Conservation (phyloP, 2,329 filamentous ascomycete genomes). For the Apiospora sp. region DNA sequence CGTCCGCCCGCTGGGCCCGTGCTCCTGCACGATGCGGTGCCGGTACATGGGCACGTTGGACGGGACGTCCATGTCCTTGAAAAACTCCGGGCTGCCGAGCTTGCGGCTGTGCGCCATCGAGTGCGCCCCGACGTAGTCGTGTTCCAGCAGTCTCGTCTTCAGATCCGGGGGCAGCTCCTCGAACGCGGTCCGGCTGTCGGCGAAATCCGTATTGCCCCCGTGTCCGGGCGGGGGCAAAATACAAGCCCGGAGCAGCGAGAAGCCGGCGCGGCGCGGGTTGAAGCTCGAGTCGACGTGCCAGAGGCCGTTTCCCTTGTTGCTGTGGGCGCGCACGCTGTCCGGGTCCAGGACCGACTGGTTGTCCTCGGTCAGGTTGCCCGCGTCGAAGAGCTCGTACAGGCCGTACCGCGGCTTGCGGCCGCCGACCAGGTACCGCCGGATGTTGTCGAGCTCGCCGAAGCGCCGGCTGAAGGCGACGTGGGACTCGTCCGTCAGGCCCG, state of each 20-base stretch:
- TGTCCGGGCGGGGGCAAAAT: not conserved
- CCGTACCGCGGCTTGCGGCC: constrained; percentile 56
- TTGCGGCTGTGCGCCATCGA: constrained; percentile 47
- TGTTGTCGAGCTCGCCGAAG: constrained; percentile 64
- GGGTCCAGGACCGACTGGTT: constrained; percentile 49
- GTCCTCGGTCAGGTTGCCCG: constrained; percentile 60
- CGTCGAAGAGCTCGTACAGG: constrained; percentile 63
- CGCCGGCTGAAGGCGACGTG: constrained; percentile 59
- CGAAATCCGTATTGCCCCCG: constrained; percentile 20
- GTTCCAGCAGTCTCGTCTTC: not conserved
- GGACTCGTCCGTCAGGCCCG: constrained; percentile 55
- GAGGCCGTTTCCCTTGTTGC: constrained; percentile 45
- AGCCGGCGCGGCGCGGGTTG: constrained; percentile 25
- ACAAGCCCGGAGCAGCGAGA: constrained; percentile 21
- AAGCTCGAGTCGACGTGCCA: constrained; percentile 26
- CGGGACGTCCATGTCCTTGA: constrained; percentile 42
- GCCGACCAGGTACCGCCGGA: constrained; percentile 55
- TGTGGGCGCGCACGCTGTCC: constrained; percentile 49
- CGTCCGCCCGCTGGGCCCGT: constrained; percentile 52
- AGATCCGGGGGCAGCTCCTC: constrained; percentile 25
- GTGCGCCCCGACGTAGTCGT: constrained; percentile 33
- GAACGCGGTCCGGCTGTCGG: constrained; percentile 23
- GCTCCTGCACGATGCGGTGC: constrained; percentile 52
- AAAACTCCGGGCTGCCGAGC: constrained; percentile 43
- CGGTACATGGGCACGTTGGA: constrained; percentile 38